Conservation (phyloP, 75 land plant species). For the Pinus tabuliformis region DNA sequence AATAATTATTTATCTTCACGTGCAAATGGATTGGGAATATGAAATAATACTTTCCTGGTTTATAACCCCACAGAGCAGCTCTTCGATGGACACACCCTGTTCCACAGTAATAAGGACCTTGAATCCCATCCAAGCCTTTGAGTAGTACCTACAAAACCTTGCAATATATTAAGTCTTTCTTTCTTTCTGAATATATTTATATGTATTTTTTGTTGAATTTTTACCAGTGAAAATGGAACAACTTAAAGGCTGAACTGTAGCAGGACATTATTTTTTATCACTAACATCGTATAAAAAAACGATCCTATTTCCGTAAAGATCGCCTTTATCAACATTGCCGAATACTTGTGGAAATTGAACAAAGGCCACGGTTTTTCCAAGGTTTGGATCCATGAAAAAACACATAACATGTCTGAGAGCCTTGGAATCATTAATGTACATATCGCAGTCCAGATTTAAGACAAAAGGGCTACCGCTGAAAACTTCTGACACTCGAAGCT, state of each 20-base stretch:
- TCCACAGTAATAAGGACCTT: conserved; percentile 6
- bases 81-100: not conserved
- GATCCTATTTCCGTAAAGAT: conserved; percentile 6
- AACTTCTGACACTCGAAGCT: conserved; percentile 16
- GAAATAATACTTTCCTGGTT: not conserved
- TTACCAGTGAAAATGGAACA: not conserved
- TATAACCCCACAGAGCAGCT: not conserved
- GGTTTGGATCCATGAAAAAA: conserved; percentile 16
- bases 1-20: not conserved
- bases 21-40: not conserved
- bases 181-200: not conserved
- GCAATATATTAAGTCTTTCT: not conserved
- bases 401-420: conserved; percentile 9
- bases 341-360: conserved; percentile 24
- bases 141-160: conserved; percentile 1
- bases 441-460: conserved; percentile 16
- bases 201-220: not conserved
- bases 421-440: conserved; percentile 12
- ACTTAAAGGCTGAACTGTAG: not conserved
- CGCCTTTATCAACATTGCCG: conserved; percentile 4
- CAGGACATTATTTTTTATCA: not conserved
- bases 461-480: conserved; percentile 13
- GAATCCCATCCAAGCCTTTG: not conserved
- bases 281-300: conserved; percentile 14
- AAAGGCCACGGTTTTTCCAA: conserved; percentile 11